Base-by-base conservation (phyloP, 371 early-diverging fungal genomes). In the Apophysomyces ossiformis region DNA sequence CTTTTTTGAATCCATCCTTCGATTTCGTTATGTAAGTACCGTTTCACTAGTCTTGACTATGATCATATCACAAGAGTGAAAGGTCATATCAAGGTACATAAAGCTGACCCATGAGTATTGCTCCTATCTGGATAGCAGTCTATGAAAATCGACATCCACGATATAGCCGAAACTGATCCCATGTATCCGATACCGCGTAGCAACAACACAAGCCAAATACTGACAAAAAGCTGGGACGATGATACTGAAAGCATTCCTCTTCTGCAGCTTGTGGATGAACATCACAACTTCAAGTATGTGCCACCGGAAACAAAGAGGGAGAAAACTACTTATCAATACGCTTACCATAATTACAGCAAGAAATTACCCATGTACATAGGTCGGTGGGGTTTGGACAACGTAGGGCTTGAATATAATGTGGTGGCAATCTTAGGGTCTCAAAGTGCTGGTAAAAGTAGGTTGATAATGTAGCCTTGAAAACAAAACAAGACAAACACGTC, bases 391-490 rank as follows among this genome's bases (percentile, higher is more conserved):
- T 79, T 99, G 26, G 80, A 77, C 12, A 90, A 94, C 45, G 85
- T 79, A 39, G 99, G 99, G 37, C 97, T 99, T 69, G 89, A 96
- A 77, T 99, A 97, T 76, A 91, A 97, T 76, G 84, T 97, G 11
- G 95, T 97, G 4, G 96, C 99, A n/a, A 97, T 99, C 9, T 97
- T 99, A 85, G 99, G 98, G 50, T 96, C 97, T 37, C 98, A 99
- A 81, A 94, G 94, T 77, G 96, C 98, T 4, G 99, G 98, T 64
- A 99, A 98, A 78, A 96, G 96, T 93, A 87, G 81, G 89, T 70
- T 35, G 32, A 26, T 26, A 26, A 26, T 26, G 2, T 16, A 50
- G 18, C 21, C n/a, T 54, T 26, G 12, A 11, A 26, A 9, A 60
- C 56, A 60, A 15, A 35, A 2, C 32, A 26, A 26, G 32, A 26